Percentiles rank a stretch among this genome's conserved stretches.
Conservation (phyloP, 768 basidiomycete species). For the Boletus subparvulus region DNA sequence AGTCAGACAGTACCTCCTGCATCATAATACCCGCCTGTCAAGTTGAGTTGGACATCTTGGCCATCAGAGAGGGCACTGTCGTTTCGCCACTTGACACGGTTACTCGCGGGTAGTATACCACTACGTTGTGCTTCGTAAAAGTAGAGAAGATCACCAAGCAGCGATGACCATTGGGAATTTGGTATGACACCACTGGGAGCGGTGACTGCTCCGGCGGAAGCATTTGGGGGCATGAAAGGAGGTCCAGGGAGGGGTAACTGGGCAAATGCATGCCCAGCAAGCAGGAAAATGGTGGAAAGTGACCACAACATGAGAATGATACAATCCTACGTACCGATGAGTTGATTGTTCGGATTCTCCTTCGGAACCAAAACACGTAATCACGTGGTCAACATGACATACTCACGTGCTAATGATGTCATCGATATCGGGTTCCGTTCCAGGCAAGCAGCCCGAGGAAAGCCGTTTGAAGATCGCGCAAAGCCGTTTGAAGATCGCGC, state of each 20-base stretch:
- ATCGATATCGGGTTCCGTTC: not conserved
- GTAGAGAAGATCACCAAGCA: slow-evolving; percentile 79
- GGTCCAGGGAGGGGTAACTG: slow-evolving; percentile 67
- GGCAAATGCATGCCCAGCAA: slow-evolving; percentile 36
- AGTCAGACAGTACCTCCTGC: slow-evolving; percentile 66
- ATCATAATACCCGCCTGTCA: slow-evolving; percentile 90
- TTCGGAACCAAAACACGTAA: slow-evolving; percentile 7
- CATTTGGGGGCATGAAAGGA: slow-evolving; percentile 61
- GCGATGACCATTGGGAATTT: slow-evolving; percentile 78
- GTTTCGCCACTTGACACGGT: slow-evolving; percentile 87
- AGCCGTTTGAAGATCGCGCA: not conserved
- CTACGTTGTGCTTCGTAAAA: slow-evolving; percentile 93
- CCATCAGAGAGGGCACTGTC: slow-evolving; percentile 79
- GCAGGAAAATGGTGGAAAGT: slow-evolving; percentile 16
- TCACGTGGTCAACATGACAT: slow-evolving; percentile 20
- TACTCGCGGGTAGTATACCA: slow-evolving; percentile 63
- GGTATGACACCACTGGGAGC: slow-evolving; percentile 44
- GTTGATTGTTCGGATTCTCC: no score
- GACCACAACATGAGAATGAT: slow-evolving; percentile 25
- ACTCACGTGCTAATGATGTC: slow-evolving; percentile 21
- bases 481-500: not conserved
- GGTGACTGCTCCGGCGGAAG: slow-evolving; percentile 52
- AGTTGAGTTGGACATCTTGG: slow-evolving; percentile 64
- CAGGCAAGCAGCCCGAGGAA: no score
- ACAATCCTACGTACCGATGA: not conserved